Evolutionary conservation across 192 early-diverging fungal genomes (phyloP).

Genomic region (Pilaira anomala): DNA sequence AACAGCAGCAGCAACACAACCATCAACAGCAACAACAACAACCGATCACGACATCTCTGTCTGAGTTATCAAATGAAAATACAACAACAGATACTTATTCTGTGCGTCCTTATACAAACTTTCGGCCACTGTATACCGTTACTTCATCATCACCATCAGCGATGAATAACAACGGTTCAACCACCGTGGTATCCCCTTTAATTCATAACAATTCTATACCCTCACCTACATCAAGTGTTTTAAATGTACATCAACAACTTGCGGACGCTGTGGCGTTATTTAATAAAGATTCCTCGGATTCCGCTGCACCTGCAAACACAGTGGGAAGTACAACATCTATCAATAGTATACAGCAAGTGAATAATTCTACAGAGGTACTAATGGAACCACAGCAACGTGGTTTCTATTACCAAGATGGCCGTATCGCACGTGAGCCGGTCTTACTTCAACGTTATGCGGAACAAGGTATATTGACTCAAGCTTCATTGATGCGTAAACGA

Average conservation of each 20-base stretch:
- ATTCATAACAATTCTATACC: background rate
- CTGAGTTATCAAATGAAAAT: background rate
- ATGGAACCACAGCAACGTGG: constrained; percentile 37
- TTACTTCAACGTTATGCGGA: constrained; percentile 32
- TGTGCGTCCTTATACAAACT: constrained; percentile 18
- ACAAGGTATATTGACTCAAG: constrained; percentile 33
- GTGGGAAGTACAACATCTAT: background rate
- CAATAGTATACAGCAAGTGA: background rate
- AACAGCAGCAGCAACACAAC: background rate
- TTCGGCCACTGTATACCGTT: constrained; percentile 5
- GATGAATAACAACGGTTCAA: background rate
- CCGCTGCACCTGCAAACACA: background rate
- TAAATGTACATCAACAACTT: background rate
- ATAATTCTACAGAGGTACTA: background rate
- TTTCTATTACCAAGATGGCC: constrained; percentile 34
- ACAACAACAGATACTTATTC: constrained; percentile 3
- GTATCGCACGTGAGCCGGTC: constrained; percentile 31
- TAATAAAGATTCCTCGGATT: background rate
- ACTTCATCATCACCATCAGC: background rate
- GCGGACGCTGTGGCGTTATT: background rate
- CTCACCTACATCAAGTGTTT: constrained; percentile 6
- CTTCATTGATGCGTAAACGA: constrained; percentile 33
- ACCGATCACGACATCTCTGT: background rate
- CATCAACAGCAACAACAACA: background rate
- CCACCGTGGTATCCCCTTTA: background rate